phyloP scores from a whole-genome alignment of 306 rosid genomes.

The Quercus ilex region DNA sequence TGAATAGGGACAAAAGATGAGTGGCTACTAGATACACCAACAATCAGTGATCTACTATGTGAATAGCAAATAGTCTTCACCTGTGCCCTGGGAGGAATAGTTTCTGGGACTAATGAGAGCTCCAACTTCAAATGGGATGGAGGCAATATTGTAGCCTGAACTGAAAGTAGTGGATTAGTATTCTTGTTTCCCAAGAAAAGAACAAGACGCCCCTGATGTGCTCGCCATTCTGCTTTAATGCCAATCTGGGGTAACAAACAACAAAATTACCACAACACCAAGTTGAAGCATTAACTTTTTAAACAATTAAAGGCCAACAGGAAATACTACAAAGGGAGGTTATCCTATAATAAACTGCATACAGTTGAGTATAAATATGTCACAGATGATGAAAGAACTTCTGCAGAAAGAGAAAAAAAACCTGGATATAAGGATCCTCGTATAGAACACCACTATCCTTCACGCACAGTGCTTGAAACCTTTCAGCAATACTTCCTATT shows the following conservation, averaged over 20 bases:
- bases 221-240: slow-evolving; percentile 95
- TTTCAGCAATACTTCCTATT: slow-evolving; percentile 86
- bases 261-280: not conserved
- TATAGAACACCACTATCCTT: slow-evolving; percentile 98
- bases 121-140: slow-evolving; percentile 87
- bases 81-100: slow-evolving; percentile 99
- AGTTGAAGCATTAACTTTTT: not conserved
- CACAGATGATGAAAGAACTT: not conserved
- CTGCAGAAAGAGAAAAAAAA: slow-evolving; percentile 20
- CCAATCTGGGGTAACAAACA: slow-evolving; percentile 59
- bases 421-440: slow-evolving; percentile 99
- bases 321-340: slow-evolving; percentile 8
- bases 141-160: slow-evolving; percentile 86
- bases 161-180: slow-evolving; percentile 82
- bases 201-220: slow-evolving; percentile 85
- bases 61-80: slow-evolving; percentile 35
- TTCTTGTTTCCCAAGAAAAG: slow-evolving; percentile 98
- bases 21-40: not conserved
- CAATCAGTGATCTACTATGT: not conserved
- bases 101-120: slow-evolving; percentile 92
- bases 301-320: slow-evolving; percentile 2
- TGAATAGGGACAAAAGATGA: slow-evolving; percentile 12
- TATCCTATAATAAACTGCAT: slow-evolving; percentile 2
- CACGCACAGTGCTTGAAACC: slow-evolving; percentile 84
- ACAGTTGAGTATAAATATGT: not conserved